Percentiles rank a stretch among this genome's conserved stretches.
These are phyloP conservation scores for Nemania sp. DNA, from an alignment of 2,329 filamentous ascomycete genomes.

Conservation along the genomic window DNA sequence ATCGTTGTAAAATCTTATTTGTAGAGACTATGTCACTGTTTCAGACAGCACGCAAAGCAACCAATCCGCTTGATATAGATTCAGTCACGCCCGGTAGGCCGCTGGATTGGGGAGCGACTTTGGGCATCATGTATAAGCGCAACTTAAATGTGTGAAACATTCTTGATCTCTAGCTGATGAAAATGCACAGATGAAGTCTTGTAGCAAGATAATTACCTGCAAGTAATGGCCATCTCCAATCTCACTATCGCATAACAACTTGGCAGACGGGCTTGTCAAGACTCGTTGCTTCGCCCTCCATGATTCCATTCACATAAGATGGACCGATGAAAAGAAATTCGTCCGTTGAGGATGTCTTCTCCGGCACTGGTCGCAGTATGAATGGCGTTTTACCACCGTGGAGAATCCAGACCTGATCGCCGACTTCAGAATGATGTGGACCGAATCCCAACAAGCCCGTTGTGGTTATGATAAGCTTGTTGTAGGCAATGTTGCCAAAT, in stretches of 20 bases:
- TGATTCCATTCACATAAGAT: conserved; percentile 12
- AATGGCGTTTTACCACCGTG: conserved; percentile 13
- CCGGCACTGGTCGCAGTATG: background rate
- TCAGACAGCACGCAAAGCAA: no score
- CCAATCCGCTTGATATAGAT: no score
- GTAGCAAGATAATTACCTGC: no score
- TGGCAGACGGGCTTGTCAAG: background rate
- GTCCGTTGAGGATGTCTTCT: background rate
- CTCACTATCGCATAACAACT: background rate
- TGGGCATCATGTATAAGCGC: no score
- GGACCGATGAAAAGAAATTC: background rate
- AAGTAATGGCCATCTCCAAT: no score
- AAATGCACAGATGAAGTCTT: no score
- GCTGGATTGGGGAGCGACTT: no score
- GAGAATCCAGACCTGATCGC: conserved; percentile 14
- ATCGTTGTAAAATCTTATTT: no score
- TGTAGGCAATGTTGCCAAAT: background rate
- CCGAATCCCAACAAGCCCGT: conserved; percentile 10
- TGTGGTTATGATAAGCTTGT: conserved; percentile 8
- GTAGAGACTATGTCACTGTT: no score
- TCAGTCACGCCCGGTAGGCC: no score
- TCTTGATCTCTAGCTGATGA: no score
- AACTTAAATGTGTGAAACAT: no score
- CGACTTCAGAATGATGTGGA: background rate
- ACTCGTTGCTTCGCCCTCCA: conserved; percentile 1